Conservation (phyloP, 805 yeast genomes). For the Nematodospora valgi region DNA sequence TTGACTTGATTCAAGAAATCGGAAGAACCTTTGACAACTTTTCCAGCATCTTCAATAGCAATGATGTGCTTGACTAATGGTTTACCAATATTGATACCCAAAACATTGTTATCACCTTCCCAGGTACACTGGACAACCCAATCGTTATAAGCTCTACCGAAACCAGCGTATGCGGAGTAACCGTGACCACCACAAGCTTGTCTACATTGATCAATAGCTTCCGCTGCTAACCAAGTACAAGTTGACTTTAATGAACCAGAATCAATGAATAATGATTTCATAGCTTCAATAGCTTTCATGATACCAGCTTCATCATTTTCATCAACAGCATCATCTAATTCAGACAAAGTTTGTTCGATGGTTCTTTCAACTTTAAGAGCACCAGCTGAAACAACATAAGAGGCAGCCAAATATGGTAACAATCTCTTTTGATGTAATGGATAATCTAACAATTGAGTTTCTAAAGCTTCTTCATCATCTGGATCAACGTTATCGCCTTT, state of each 20-base stretch:
- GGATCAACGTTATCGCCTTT: conserved; percentile 26
- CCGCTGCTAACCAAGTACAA: conserved; percentile 43
- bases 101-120: conserved; percentile 49
- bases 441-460: conserved; percentile 42
- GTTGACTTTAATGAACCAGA: conserved; percentile 45
- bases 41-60: conserved; percentile 36
- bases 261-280: conserved; percentile 42
- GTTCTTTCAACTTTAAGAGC: conserved; percentile 36
- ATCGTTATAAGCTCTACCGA: conserved; percentile 43
- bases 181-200: conserved; percentile 50
- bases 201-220: conserved; percentile 38
- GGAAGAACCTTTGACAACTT: conserved; percentile 17
- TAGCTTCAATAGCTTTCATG: conserved; percentile 29
- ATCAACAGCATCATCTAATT: conserved; percentile 36
- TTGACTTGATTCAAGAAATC: conserved; percentile 12
- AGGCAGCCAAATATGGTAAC: conserved; percentile 40
- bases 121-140: conserved; percentile 49
- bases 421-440: conserved; percentile 46
- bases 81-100: conserved; percentile 40
- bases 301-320: conserved; percentile 29
- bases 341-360: conserved; percentile 26
- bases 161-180: conserved; percentile 42
- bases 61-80: conserved; percentile 47
- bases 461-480: conserved; percentile 21
- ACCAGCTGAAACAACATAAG: conserved; percentile 37